Conservation (phyloP, 441 rosid species). For the Erysimum pusillum region DNA sequence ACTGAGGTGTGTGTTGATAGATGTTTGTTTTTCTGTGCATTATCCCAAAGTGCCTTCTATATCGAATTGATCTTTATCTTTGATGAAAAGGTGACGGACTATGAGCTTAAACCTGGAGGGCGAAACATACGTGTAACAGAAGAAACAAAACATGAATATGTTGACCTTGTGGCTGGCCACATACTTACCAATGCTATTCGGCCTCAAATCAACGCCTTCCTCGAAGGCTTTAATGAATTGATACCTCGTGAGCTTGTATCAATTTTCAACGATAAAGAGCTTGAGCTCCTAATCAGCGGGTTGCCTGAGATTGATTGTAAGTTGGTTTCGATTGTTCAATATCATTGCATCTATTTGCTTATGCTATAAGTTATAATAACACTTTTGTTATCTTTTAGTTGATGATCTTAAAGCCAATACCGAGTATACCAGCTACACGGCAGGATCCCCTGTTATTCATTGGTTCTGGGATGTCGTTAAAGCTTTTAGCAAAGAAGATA, state of each 20-base stretch:
- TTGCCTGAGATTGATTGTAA: slow-evolving; percentile 99
- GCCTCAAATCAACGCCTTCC: slow-evolving; percentile 93
- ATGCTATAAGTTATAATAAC: slow-evolving; percentile 28
- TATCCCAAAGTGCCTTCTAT: slow-evolving; percentile 2
- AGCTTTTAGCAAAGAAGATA: slow-evolving; percentile 94
- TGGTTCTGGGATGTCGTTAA: slow-evolving; percentile 99
- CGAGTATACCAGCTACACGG: slow-evolving; percentile 88
- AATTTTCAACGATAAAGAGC: slow-evolving; percentile 96
- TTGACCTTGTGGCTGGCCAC: slow-evolving; percentile 98
- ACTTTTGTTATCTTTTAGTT: slow-evolving; percentile 60
- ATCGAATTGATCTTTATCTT: slow-evolving; percentile 37
- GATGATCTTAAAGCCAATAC: slow-evolving; percentile 90
- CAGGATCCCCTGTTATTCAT: slow-evolving; percentile 84
- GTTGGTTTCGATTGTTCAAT: slow-evolving; percentile 47
- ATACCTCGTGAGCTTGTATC: slow-evolving; percentile 84
- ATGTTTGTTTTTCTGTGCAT: slow-evolving; percentile 4
- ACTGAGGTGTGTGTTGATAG: slow-evolving; percentile 68
- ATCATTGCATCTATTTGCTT: slow-evolving; percentile 13
- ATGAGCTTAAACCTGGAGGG: slow-evolving; percentile 98
- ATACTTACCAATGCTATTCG: slow-evolving; percentile 95
- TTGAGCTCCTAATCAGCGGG: slow-evolving; percentile 97
- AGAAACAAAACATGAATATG: slow-evolving; percentile 97
- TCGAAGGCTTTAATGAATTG: slow-evolving; percentile 90
- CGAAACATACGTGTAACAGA: slow-evolving; percentile 93
- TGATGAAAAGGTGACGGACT: slow-evolving; percentile 85